Base-by-base conservation (phyloP, 2,329 filamentous ascomycete genomes). In the Scedosporium aurantiacum region DNA sequence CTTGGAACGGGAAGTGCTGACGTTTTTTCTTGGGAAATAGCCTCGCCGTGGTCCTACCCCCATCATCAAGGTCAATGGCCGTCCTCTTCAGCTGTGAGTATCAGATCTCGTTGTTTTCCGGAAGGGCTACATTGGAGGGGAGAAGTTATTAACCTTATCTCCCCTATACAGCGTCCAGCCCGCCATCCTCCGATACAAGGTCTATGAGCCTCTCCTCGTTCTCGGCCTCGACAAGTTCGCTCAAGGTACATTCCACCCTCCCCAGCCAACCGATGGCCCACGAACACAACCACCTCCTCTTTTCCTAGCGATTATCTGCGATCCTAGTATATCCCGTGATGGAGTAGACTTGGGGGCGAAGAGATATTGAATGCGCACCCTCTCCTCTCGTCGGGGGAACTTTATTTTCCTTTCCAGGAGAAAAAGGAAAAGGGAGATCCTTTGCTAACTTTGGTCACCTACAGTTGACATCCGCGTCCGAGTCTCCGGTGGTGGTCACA, bases 191-290 rank as follows among this genome's bases (percentile, higher is more conserved):
- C 89, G 94, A 79, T 97, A 96, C 88, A 97, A 97, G 89, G 92
- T 97, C 81, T 99, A 99, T 88, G 94, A 99, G 83, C 94, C 94
- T 72, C 82, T 99, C 79, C 88, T 99, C 73, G 90, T 99, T 75
- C 86, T 97, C 75, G 94, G 94, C 71, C 86, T 95, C 74, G 94
- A 99, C 83, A 97, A 96, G 82, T 96, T 96, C 82, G 86, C 58
- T 25, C 45, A 60, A 54, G 58, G 58, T 60, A 60, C 47, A 54
- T 60, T 18, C 16, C 3, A 8, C 54, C 2, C 16, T 6, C 28
- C 27, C 18, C 16, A 54, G 4, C 23, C 50, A 14, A 5, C 23
- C 50, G 50, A 47, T 47, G 14, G 5, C 8, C 8, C 28, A 32
- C 28, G 28, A 32, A 32, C 6, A 32, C 28, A 32, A 2, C 28